phyloP scores from a whole-genome alignment of 176 grass and related monocot species.

The Olyra latifolia region DNA sequence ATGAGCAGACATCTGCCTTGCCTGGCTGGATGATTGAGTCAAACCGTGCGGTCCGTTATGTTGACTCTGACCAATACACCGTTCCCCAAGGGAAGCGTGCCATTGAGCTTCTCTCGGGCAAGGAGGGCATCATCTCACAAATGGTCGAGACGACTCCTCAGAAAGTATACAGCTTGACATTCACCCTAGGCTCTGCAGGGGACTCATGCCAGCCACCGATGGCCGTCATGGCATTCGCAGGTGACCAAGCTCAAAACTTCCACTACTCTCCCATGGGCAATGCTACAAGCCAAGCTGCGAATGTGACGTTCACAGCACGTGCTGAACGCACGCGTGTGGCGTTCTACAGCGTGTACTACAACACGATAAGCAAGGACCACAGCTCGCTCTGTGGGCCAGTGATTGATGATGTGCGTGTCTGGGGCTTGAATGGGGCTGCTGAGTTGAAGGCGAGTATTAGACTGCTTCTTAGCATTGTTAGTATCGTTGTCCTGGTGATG shows the following conservation, averaged over 20 bases:
- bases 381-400: slow-evolving; percentile 79
- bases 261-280: slow-evolving; percentile 83
- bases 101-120: slow-evolving; percentile 89
- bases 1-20: slow-evolving; percentile 79
- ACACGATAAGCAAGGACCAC: slow-evolving; percentile 82
- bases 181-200: slow-evolving; percentile 62
- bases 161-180: slow-evolving; percentile 84
- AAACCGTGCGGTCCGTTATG: slow-evolving; percentile 80
- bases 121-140: slow-evolving; percentile 98
- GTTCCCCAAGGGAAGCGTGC: slow-evolving; percentile 93
- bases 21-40: slow-evolving; percentile 94
- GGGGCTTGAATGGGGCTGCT: slow-evolving; percentile 55
- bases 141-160: slow-evolving; percentile 90
- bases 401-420: slow-evolving; percentile 68
- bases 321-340: slow-evolving; percentile 77
- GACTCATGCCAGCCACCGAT: slow-evolving; percentile 86
- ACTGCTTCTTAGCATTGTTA: slow-evolving; percentile 41
- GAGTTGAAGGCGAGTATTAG: slow-evolving; percentile 42
- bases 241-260: slow-evolving; percentile 91
- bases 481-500: slow-evolving; percentile 36
- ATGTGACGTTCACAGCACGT: slow-evolving; percentile 67
- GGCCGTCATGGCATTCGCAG: slow-evolving; percentile 87
- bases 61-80: slow-evolving; percentile 76
- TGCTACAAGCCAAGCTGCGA: slow-evolving; percentile 62
- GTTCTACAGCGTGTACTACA: slow-evolving; percentile 94